phyloP scores from a whole-genome alignment of 169 alveolate genomes.

The Cyclospora cayetanensis region DNA sequence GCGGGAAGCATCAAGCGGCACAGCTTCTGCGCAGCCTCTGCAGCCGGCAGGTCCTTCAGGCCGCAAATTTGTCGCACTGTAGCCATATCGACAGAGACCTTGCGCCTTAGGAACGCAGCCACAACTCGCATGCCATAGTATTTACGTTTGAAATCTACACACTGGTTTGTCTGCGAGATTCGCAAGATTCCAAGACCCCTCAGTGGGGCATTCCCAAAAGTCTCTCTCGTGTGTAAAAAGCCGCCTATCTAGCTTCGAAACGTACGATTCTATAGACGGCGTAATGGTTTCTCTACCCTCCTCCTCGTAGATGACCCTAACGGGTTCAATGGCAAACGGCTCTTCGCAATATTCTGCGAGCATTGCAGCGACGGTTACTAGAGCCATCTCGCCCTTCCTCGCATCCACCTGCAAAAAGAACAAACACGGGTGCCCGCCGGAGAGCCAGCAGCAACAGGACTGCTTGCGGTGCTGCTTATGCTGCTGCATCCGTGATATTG shows the following conservation, averaged over 20 bases:
- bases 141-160: no score
- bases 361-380: constrained; percentile 83
- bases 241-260: no score
- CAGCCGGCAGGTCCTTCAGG: neutral
- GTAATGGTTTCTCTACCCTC: constrained; percentile 60
- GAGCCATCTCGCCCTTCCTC: constrained; percentile 84
- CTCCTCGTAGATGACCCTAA: constrained; percentile 81
- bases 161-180: no score
- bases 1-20: constrained; percentile 49
- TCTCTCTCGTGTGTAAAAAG: no score
- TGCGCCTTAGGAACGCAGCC: constrained; percentile 52
- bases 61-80: constrained; percentile 39
- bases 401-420: constrained; percentile 79
- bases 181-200: no score
- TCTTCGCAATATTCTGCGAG: constrained; percentile 83
- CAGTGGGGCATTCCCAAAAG: no score
- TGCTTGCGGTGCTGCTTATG: no score
- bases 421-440: neutral
- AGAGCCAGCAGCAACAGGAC: neutral
- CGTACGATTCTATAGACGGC: no score
- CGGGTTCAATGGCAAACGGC: constrained; percentile 81
- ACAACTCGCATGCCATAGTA: no score
- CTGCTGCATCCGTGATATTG: no score
- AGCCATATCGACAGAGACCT: neutral
- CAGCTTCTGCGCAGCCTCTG: neutral